Conservation (phyloP, 495 filamentous ascomycete genomes). For the Lophium mytilinum region DNA sequence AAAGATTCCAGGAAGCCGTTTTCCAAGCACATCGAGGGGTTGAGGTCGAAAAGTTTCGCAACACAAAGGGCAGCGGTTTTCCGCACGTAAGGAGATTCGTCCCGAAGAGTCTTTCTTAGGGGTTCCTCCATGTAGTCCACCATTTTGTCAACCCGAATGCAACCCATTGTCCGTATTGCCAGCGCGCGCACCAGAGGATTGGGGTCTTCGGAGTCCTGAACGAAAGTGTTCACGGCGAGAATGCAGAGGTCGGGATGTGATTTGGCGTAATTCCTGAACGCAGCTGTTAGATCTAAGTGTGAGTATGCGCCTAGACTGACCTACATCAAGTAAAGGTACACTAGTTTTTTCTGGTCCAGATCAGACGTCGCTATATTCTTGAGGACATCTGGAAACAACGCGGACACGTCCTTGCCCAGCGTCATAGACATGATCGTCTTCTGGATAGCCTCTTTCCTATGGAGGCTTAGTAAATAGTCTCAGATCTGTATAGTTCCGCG, state of each 20-base stretch:
- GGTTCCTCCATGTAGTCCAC: constrained; percentile 99
- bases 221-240: constrained; percentile 97
- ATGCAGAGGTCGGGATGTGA: constrained; percentile 98
- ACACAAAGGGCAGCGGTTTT: constrained; percentile 98
- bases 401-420: constrained; percentile 94
- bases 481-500: neutral
- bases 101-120: constrained; percentile 86
- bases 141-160: constrained; percentile 98
- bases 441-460: constrained; percentile 92
- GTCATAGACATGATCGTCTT: constrained; percentile 99
- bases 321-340: constrained; percentile 97
- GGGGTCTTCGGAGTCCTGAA: constrained; percentile 97
- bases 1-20: constrained; percentile 95
- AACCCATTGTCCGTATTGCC: constrained; percentile 98
- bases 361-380: constrained; percentile 97
- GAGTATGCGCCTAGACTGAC: constrained; percentile 21
- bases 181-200: constrained; percentile 93
- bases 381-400: constrained; percentile 92
- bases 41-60: constrained; percentile 94
- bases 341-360: constrained; percentile 98
- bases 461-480: constrained; percentile 26
- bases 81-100: constrained; percentile 96
- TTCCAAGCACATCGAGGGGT: constrained; percentile 83
- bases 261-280: constrained; percentile 92
- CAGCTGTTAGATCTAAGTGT: neutral